Percentiles rank a stretch among this genome's conserved stretches.
Conservation (phyloP, 495 filamentous ascomycete species). For the Penicillium cataractarum region DNA sequence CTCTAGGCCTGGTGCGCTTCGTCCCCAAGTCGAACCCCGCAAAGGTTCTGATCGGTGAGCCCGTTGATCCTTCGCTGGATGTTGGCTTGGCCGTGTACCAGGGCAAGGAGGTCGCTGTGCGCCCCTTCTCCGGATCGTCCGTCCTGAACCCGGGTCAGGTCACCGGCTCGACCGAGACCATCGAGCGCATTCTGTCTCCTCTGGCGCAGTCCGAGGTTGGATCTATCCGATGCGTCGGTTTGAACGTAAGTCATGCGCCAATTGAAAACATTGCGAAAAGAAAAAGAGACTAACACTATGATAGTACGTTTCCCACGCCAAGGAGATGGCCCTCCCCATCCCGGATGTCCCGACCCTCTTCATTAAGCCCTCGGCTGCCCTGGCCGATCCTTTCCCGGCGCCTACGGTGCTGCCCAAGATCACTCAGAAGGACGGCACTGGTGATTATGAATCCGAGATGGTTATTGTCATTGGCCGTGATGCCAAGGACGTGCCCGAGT, state of each 20-base stretch:
- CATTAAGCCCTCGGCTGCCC: conserved; percentile 75
- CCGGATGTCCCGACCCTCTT: conserved; percentile 78
- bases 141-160: conserved; percentile 54
- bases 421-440: conserved; percentile 54
- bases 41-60: conserved; percentile 60
- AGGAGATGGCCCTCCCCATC: conserved; percentile 71
- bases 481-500: conserved; percentile 68
- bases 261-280: background rate
- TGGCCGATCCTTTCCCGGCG: conserved; percentile 68
- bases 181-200: conserved; percentile 59
- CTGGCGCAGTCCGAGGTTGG: conserved; percentile 49
- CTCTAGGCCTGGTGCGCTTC: conserved; percentile 64
- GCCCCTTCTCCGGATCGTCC: conserved; percentile 58
- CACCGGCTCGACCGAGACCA: conserved; percentile 51
- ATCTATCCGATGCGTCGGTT: conserved; percentile 70
- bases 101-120: conserved; percentile 57
- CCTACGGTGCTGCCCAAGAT: conserved; percentile 66
- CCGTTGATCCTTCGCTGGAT: conserved; percentile 53
- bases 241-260: conserved; percentile 60
- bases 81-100: conserved; percentile 58
- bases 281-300: background rate
- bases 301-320: conserved; percentile 74
- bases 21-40: conserved; percentile 53
- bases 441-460: conserved; percentile 87
- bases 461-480: conserved; percentile 74